Evolutionary conservation across 2,329 filamentous ascomycete genomes (phyloP).

Genomic region (Microcyclospora tardicrescens): DNA sequence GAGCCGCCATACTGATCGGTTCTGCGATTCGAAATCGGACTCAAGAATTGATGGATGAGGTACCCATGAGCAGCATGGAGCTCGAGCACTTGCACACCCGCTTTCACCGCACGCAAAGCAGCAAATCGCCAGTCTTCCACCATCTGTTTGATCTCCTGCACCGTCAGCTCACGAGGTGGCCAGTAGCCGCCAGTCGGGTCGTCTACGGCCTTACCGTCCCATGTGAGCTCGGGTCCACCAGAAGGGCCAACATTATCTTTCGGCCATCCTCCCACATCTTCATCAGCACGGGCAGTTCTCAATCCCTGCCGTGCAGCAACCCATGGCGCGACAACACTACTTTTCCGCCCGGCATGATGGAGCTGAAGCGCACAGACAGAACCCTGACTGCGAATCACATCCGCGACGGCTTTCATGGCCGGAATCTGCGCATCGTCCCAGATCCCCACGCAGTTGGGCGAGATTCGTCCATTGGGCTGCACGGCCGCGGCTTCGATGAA

Average conservation of each 20-base stretch:
- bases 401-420: constrained; percentile 55
- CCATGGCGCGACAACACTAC: constrained; percentile 49
- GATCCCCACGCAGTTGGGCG: constrained; percentile 62
- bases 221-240: constrained; percentile 28
- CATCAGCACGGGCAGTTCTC: constrained; percentile 40
- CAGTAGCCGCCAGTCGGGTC: constrained; percentile 24
- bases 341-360: constrained; percentile 60
- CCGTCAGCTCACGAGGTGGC: constrained; percentile 40
- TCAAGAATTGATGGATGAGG: constrained; percentile 33
- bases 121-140: constrained; percentile 52
- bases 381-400: constrained; percentile 66
- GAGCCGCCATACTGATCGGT: constrained; percentile 33
- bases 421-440: constrained; percentile 75
- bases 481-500: constrained; percentile 71
- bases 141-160: constrained; percentile 51
- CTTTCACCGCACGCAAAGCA: constrained; percentile 39
- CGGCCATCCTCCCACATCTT: constrained; percentile 39
- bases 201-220: constrained; percentile 22
- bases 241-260: constrained; percentile 44
- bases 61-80: constrained; percentile 66
- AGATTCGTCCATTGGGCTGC: constrained; percentile 66
- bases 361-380: constrained; percentile 68
- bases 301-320: constrained; percentile 27
- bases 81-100: constrained; percentile 66
- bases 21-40: constrained; percentile 28